Evolutionary conservation across 1,284 basidiomycete species (phyloP), one percentile per base, ranked within the genome.

Genomic region (Acaromyces ingoldii): DNA sequence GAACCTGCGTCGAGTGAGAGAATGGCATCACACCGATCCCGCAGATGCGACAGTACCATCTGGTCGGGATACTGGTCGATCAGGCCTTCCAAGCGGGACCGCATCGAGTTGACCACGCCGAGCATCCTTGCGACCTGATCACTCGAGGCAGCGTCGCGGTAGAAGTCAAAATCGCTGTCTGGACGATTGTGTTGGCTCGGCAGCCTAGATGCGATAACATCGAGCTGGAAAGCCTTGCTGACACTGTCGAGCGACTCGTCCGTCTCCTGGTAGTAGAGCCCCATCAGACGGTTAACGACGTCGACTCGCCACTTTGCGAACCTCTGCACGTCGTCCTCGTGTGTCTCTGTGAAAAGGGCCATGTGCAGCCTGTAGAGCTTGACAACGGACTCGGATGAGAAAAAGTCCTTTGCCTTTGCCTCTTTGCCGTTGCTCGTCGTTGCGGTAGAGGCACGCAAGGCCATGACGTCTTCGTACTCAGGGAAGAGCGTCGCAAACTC

Each of bases 11-110:
- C 80, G 17, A 93, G 79, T 0, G 78, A 75, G 36, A 91, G 78
- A 45, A 93, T 81, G 5, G 80, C 77, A 31, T 87, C 81, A 67
- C 88, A 92, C 22, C 88, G 86, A 51, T 83, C 83, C 24, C 81
- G 79, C 40, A 99, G 82, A 75, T 96, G 86, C 50, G 87, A 87
- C 28, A 97, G 80, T 4, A 96, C 90, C 85, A 93, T 91, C 75
- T 98, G 95, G 62, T 98, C 95, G 0, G 95, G 93, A 91, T 91
- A 97, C 62, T 91, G 86, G 55, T 79, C 76, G 33, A 88, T 81
- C 21, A 97, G 80, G 5, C 11, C 55, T 4, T 34, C 42, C n/a
- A 72, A 54, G 4, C 63, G 62, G 5, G 22, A 34, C 6, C 55
- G 55, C 17, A 75, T 55, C 15, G 53, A 57, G 19, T 55, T 40